These are phyloP conservation scores for Lagenidium sp. DNA, from an alignment of 352 stramenopile genomes.

Conservation along the genomic window DNA sequence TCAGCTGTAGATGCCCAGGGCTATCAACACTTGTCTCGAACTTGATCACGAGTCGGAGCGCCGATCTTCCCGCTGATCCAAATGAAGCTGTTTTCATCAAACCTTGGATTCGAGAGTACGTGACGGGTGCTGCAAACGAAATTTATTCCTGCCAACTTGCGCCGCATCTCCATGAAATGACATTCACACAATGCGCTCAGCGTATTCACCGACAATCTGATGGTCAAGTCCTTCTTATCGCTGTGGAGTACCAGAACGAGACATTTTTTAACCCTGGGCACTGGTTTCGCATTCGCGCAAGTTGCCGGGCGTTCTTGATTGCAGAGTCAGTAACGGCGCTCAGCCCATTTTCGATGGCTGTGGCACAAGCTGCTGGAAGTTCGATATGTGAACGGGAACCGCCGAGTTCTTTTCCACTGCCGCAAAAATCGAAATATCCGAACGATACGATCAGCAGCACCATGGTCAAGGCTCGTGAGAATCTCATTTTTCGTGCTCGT, in stretches of 20 bases:
- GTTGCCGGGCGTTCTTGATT: conserved; percentile 68
- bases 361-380: background rate
- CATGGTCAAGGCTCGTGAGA: conserved; percentile 9
- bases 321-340: conserved; percentile 58
- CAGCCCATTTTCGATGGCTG: conserved; percentile 10
- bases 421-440: no score
- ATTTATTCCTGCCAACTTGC: conserved; percentile 69
- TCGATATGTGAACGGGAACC: background rate
- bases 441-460: background rate
- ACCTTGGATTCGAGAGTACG: conserved; percentile 70
- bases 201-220: conserved; percentile 63
- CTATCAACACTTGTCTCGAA: conserved; percentile 82
- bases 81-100: conserved; percentile 8
- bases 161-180: conserved; percentile 49
- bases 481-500: conserved; percentile 41
- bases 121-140: conserved; percentile 65
- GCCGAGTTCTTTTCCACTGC: no score
- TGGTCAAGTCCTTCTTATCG: conserved; percentile 67
- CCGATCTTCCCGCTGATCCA: conserved; percentile 17
- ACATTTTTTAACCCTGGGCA: conserved; percentile 73
- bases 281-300: conserved; percentile 32
- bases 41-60: conserved; percentile 67
- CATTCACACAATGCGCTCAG: conserved; percentile 64
- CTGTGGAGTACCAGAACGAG: conserved; percentile 51
- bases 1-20: conserved; percentile 73